phyloP scores from a whole-genome alignment of 805 yeast genomes.

The Starmerella asiatica region DNA sequence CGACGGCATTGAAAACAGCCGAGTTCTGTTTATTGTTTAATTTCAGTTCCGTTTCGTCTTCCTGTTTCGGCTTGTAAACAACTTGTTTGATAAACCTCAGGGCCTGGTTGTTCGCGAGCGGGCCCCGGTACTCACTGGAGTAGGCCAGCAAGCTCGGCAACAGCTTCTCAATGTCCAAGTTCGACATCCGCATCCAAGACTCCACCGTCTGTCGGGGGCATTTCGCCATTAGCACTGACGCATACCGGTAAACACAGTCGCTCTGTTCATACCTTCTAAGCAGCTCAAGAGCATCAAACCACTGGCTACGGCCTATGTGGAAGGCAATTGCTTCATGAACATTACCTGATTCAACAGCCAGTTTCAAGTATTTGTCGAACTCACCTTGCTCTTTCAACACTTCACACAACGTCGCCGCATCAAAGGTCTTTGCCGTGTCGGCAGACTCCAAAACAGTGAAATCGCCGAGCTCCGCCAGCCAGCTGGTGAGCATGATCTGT shows the following conservation, averaged over 20 bases:
- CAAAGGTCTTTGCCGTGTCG: conserved; percentile 38
- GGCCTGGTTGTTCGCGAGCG: conserved; percentile 45
- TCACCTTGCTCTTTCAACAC: conserved; percentile 55
- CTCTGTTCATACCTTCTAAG: conserved; percentile 29
- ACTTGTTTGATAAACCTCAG: conserved; percentile 48
- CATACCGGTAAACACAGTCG: conserved; percentile 47
- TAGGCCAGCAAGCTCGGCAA: conserved; percentile 67
- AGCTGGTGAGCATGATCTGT: conserved; percentile 42
- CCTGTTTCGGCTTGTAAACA: conserved; percentile 27
- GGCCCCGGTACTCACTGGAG: conserved; percentile 31
- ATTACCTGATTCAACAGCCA: conserved; percentile 57
- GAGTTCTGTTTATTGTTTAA: conserved; percentile 29
- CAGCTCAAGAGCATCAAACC: conserved; percentile 57
- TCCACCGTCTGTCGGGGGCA: conserved; percentile 58
- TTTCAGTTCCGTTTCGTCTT: too few relatives aligned
- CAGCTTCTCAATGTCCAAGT: conserved; percentile 47
- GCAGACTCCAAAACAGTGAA: conserved; percentile 33
- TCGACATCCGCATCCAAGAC: conserved; percentile 53
- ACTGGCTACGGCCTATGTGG: conserved; percentile 55
- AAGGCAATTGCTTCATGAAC: conserved; percentile 53
- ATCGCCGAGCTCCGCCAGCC: conserved; percentile 48
- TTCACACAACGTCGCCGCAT: conserved; percentile 56
- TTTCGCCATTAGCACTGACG: conserved; percentile 56
- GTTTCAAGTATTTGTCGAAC: conserved; percentile 47
- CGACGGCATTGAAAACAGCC: conserved; percentile 53